phyloP scores from a whole-genome alignment of 2,329 filamentous ascomycete species.

The Cadophora luteo-olivacea region DNA sequence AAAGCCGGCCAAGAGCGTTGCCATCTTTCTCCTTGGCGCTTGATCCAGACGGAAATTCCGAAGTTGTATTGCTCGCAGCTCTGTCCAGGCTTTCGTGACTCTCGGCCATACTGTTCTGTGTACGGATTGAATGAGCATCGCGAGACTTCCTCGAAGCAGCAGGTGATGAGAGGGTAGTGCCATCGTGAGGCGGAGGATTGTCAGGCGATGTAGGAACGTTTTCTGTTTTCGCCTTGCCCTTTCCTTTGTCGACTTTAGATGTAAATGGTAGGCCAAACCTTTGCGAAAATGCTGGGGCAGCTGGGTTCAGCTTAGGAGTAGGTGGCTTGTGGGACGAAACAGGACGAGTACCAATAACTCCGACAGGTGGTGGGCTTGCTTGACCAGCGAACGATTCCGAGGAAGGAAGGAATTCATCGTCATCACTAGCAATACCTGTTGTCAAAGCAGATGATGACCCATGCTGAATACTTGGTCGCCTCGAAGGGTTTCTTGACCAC shows the following conservation, averaged over 20 bases:
- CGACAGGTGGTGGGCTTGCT: conserved; percentile 59
- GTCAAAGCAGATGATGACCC: conserved; percentile 71
- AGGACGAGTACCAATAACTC: conserved; percentile 82
- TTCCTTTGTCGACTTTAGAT: conserved; percentile 48
- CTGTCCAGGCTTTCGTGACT: conserved; percentile 53
- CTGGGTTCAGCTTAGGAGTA: conserved; percentile 77
- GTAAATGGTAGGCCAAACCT: conserved; percentile 64
- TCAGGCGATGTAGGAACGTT: conserved; percentile 43
- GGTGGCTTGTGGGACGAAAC: conserved; percentile 53
- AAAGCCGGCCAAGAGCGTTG: conserved; percentile 58
- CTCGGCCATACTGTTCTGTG: conserved; percentile 64
- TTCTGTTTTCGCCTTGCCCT: conserved; percentile 50
- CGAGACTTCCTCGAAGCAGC: conserved; percentile 61
- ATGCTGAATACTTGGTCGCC: conserved; percentile 80
- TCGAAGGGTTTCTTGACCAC: conserved; percentile 79
- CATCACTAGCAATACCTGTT: conserved; percentile 66
- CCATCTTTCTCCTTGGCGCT: conserved; percentile 57
- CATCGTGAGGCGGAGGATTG: conserved; percentile 39
- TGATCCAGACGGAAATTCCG: conserved; percentile 54
- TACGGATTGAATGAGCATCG: conserved; percentile 63
- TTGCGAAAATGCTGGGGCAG: conserved; percentile 82
- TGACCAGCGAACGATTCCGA: conserved; percentile 57
- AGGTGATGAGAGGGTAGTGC: conserved; percentile 47
- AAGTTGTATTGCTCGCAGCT: conserved; percentile 61
- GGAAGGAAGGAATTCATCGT: conserved; percentile 68